These are phyloP conservation scores for Phylloboletellus chloephorus DNA, from an alignment of 1,284 basidiomycete genomes.

Conservation along the genomic window DNA sequence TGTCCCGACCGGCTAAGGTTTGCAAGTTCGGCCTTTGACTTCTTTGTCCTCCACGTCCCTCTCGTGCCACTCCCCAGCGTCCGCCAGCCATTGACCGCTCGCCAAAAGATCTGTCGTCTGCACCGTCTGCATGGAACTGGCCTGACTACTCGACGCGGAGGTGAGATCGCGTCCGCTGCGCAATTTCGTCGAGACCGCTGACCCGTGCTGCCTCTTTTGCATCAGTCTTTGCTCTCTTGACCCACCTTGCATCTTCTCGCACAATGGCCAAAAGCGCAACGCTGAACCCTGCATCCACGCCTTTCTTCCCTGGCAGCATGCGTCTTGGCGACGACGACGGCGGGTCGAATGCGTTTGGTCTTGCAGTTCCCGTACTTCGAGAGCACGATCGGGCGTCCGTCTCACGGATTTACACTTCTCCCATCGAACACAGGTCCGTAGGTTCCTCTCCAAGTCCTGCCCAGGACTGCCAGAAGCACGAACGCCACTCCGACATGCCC, in stretches of 20 bases:
- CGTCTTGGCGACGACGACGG: constrained; percentile 52
- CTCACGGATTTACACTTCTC: constrained; percentile 53
- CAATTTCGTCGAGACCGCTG: background rate
- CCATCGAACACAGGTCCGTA: constrained; percentile 60
- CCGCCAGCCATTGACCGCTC: constrained; percentile 1
- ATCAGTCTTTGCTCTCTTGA: constrained; percentile 14
- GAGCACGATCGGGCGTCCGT: constrained; percentile 53
- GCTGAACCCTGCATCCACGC: constrained; percentile 74
- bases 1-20: constrained; percentile 23
- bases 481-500: constrained; percentile 25
- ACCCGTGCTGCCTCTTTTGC: background rate
- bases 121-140: constrained; percentile 26
- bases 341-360: constrained; percentile 37
- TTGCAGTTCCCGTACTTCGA: constrained; percentile 44
- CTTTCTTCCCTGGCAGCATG: constrained; percentile 70
- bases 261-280: constrained; percentile 68
- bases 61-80: constrained; percentile 1
- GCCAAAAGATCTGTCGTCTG: background rate
- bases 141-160: constrained; percentile 20
- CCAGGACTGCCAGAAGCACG: constrained; percentile 30
- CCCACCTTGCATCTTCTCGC: constrained; percentile 23
- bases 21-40: constrained; percentile 12
- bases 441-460: constrained; percentile 67
- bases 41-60: constrained; percentile 13
- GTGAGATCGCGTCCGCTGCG: constrained; percentile 17